These are phyloP conservation scores for Aristolochia fimbriata DNA, from an alignment of 164 flowering plant species.

Conservation along the genomic window DNA sequence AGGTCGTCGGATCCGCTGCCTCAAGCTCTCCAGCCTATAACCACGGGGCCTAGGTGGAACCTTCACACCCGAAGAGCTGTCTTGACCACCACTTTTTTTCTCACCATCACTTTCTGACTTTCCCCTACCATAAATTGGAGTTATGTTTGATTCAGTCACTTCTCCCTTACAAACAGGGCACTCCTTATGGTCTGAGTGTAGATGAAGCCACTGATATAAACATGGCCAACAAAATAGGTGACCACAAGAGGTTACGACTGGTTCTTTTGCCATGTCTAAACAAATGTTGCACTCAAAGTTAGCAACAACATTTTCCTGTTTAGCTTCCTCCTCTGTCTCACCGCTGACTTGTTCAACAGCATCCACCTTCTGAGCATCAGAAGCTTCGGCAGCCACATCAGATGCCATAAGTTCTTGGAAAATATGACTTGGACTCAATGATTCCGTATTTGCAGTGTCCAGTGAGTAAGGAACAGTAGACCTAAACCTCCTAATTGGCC, in stretches of 20 bases:
- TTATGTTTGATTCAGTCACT: constrained; percentile 20
- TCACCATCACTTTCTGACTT: constrained; percentile 10
- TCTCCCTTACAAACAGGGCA: constrained; percentile 34
- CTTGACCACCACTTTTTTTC: constrained; percentile 7
- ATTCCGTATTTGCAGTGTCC: constrained; percentile 9
- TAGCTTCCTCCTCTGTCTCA: constrained; percentile 11
- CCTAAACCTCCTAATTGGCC: constrained; percentile 15
- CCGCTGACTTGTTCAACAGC: constrained; percentile 1
- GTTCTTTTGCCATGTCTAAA: constrained; percentile 29
- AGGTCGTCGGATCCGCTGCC: constrained; percentile 16
- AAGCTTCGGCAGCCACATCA: constrained; percentile 10
- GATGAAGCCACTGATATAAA: constrained; percentile 26
- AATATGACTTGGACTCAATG: constrained; percentile 2
- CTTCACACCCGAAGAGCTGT: constrained; percentile 19
- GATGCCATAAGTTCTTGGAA: constrained; percentile 6
- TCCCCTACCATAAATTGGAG: constrained; percentile 29
- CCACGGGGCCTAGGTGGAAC: constrained; percentile 30
- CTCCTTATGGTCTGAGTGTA: constrained; percentile 19
- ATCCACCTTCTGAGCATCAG: constrained; percentile 5
- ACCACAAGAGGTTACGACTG: constrained; percentile 32
- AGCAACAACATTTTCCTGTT: constrained; percentile 9
- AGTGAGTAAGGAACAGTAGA: constrained; percentile 9
- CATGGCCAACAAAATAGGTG: constrained; percentile 35
- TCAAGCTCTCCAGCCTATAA: constrained; percentile 16
- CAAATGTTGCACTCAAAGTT: constrained; percentile 30